phyloP scores from a whole-genome alignment of 2,329 filamentous ascomycete species.

The Talaromyces rugulosus region DNA sequence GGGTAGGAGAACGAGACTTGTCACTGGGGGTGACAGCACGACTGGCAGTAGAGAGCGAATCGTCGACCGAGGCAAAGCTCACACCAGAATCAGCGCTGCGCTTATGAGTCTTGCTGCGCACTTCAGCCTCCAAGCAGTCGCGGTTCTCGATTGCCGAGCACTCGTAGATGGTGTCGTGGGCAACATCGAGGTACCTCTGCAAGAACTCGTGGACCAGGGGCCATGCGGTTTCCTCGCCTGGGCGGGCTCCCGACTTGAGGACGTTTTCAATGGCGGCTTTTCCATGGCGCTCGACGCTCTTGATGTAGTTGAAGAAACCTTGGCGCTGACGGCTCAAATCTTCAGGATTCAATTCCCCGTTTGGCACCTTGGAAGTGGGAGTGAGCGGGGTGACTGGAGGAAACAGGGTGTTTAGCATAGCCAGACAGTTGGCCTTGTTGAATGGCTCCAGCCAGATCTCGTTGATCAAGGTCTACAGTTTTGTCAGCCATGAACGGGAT shows the following conservation, averaged over 20 bases:
- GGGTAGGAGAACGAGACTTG: constrained; percentile 40
- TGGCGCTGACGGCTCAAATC: constrained; percentile 56
- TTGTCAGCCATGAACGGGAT: constrained; percentile 1
- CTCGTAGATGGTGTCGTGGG: constrained; percentile 60
- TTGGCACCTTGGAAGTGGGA: constrained; percentile 41
- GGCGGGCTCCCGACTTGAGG: constrained; percentile 49
- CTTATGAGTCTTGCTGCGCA: constrained; percentile 34
- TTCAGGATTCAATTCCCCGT: constrained; percentile 44
- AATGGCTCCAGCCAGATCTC: constrained; percentile 60
- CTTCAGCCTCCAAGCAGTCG: constrained; percentile 30
- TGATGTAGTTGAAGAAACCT: constrained; percentile 60
- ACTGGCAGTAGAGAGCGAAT: constrained; percentile 25
- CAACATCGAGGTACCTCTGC: constrained; percentile 55
- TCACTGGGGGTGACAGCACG: constrained; percentile 22
- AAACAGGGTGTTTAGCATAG: constrained; percentile 65
- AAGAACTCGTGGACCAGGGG: constrained; percentile 44
- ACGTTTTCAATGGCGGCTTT: constrained; percentile 50
- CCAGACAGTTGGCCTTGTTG: constrained; percentile 62
- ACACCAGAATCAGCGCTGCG: constrained; percentile 63
- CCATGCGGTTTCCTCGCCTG: constrained; percentile 56
- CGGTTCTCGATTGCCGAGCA: constrained; percentile 49
- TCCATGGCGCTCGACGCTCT: constrained; percentile 53
- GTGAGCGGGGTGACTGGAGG: constrained; percentile 50
- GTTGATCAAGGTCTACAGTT: constrained; percentile 54
- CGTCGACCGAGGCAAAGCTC: constrained; percentile 46